These are phyloP conservation scores for Eimeria maxima DNA, from an alignment of 169 alveolate genomes.

Conservation along the genomic window DNA sequence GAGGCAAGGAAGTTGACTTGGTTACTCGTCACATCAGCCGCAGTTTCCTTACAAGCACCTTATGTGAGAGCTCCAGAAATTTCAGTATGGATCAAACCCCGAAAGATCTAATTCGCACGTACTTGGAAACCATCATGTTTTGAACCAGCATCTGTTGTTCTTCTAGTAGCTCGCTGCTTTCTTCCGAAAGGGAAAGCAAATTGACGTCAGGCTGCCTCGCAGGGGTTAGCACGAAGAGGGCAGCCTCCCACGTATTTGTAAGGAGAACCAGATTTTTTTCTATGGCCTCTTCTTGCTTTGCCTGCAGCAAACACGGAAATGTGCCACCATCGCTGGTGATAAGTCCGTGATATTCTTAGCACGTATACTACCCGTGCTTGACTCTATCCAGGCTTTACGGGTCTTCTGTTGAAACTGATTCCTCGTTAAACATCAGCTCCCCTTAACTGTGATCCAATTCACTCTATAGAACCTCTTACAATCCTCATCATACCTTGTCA, in stretches of 20 bases:
- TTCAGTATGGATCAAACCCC: neutral
- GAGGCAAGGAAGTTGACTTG: neutral
- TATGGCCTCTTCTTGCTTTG: conserved; percentile 97
- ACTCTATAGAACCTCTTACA: neutral
- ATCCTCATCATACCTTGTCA: conserved; percentile 85
- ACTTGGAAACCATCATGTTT: conserved; percentile 95
- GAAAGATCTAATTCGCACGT: neutral
- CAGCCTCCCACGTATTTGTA: conserved; percentile 94
- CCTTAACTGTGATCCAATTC: neutral
- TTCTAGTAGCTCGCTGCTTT: conserved; percentile 97
- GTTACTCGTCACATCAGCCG: neutral
- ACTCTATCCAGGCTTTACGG: neutral
- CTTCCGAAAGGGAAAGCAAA: conserved; percentile 95
- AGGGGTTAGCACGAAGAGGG: conserved; percentile 92
- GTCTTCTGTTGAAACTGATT: neutral
- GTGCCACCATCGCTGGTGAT: neutral
- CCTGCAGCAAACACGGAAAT: conserved; percentile 85
- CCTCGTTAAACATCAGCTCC: no score
- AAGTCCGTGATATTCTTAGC: neutral
- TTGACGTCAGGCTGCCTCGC: conserved; percentile 94
- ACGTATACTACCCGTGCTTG: neutral
- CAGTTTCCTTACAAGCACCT: neutral
- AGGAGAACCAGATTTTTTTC: conserved; percentile 94
- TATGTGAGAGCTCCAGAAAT: neutral
- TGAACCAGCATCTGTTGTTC: conserved; percentile 96